Conservation (phyloP, 169 alveolate species). For the Eimeria tenella region DNA sequence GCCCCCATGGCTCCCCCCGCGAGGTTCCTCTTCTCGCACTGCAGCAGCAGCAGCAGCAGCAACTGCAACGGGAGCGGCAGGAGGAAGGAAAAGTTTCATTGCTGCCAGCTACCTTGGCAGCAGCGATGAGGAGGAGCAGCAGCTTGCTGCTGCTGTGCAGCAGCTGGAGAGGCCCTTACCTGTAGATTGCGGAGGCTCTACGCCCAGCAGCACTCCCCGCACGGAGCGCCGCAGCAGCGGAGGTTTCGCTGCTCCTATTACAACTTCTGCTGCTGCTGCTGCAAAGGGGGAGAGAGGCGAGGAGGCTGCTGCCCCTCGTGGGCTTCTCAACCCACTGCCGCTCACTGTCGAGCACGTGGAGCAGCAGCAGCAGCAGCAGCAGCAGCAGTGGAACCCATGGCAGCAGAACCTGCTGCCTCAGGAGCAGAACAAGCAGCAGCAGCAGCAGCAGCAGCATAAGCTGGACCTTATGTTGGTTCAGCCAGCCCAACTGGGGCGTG, state of each 20-base stretch:
- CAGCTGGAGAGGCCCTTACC: slow-evolving; percentile 34
- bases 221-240: slow-evolving; percentile 51
- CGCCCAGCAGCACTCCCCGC: slow-evolving; percentile 61
- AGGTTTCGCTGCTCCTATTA: neutral
- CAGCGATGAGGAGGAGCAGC: slow-evolving; percentile 53
- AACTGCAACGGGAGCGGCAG: neutral
- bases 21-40: neutral
- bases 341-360: neutral
- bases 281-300: neutral
- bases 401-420: neutral
- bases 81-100: neutral
- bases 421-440: neutral
- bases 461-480: slow-evolving; percentile 9
- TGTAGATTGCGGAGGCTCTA: slow-evolving; percentile 28
- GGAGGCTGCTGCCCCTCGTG: neutral
- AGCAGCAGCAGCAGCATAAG: slow-evolving; percentile 11
- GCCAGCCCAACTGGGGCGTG: neutral
- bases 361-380: neutral
- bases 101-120: neutral
- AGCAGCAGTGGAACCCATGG: neutral
- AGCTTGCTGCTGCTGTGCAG: slow-evolving; percentile 58
- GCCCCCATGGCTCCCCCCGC: neutral
- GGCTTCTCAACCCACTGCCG: neutral
- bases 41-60: slow-evolving; percentile 1
- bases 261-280: neutral